Percentiles rank a stretch among this genome's conserved stretches.
Conservation (phyloP, 352 stramenopile genomes). For the Pilasporangium apinafurcum region DNA sequence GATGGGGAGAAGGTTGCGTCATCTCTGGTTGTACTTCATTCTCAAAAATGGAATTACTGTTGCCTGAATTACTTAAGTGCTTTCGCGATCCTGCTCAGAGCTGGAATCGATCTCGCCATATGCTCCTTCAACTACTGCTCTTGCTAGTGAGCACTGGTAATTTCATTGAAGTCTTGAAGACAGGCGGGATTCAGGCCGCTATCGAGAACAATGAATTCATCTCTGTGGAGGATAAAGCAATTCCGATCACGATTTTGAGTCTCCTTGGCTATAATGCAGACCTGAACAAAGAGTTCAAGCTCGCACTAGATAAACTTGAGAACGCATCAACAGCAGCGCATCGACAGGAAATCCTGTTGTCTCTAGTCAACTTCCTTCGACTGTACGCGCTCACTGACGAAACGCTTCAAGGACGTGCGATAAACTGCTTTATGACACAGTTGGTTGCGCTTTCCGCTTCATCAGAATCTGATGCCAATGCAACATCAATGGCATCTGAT, state of each 20-base stretch:
- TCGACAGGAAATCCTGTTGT: conserved; percentile 33
- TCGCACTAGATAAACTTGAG: conserved; percentile 33
- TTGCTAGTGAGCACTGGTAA: conserved; percentile 44
- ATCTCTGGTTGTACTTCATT: conserved; percentile 3
- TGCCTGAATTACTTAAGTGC: conserved; percentile 27
- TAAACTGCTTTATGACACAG: conserved; percentile 46
- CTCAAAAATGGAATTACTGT: conserved; percentile 7
- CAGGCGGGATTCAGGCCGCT: conserved; percentile 24
- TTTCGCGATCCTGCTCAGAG: conserved; percentile 18
- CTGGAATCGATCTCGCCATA: conserved; percentile 20
- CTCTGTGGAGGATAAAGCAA: conserved; percentile 34
- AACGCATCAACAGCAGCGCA: conserved; percentile 6
- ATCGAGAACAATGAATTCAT: conserved; percentile 64
- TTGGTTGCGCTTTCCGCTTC: conserved; percentile 15
- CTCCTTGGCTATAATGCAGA: conserved; percentile 66
- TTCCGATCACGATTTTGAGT: conserved; percentile 52
- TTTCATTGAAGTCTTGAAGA: conserved; percentile 54
- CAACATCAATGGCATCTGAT: conserved; percentile 9
- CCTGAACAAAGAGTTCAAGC: conserved; percentile 55
- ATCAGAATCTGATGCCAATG: conserved; percentile 4
- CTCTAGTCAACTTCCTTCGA: conserved; percentile 60
- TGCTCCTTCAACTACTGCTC: conserved; percentile 46
- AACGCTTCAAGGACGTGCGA: conserved; percentile 31
- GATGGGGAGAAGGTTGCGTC: conserved; percentile 7
- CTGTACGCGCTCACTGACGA: conserved; percentile 53